Conservation (phyloP, 768 basidiomycete species). For the Kwoniella dejecticola region DNA sequence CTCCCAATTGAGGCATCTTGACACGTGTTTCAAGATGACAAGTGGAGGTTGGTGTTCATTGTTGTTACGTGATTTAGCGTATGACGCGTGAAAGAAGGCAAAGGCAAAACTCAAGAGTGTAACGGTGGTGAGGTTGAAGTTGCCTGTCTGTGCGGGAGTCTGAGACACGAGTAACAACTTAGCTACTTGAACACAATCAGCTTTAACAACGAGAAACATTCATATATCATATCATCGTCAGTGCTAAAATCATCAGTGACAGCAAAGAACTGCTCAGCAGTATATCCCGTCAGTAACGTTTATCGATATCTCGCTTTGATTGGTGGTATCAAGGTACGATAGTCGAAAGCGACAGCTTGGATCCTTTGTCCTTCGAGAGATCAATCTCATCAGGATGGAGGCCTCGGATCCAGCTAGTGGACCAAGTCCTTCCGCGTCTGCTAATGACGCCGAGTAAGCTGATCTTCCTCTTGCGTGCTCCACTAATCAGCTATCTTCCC, state of each 20-base stretch:
- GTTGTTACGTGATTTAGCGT: no score
- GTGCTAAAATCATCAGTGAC: no score
- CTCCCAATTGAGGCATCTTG: neutral
- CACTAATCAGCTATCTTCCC: neutral
- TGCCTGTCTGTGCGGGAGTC: conserved; percentile 1
- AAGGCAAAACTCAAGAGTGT: neutral
- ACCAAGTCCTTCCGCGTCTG: neutral
- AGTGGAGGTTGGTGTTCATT: no score
- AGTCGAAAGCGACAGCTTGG: no score
- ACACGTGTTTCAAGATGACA: conserved; percentile 5
- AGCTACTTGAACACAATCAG: neutral
- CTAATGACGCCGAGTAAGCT: neutral
- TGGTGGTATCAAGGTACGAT: no score
- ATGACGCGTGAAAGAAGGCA: conserved; percentile 1
- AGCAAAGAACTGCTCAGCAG: no score
- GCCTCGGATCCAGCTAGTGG: conserved; percentile 2
- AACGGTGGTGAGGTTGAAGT: neutral
- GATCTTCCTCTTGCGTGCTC: neutral
- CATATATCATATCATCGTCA: no score
- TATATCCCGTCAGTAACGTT: no score
- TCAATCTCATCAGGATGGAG: neutral
- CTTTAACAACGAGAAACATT: no score
- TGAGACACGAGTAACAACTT: neutral
- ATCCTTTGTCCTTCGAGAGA: neutral
- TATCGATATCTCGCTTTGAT: no score